Evolutionary conservation across 441 rosid genomes (phyloP), one percentile per base, ranked within the genome.

Genomic region (Euphorbia corollata): DNA sequence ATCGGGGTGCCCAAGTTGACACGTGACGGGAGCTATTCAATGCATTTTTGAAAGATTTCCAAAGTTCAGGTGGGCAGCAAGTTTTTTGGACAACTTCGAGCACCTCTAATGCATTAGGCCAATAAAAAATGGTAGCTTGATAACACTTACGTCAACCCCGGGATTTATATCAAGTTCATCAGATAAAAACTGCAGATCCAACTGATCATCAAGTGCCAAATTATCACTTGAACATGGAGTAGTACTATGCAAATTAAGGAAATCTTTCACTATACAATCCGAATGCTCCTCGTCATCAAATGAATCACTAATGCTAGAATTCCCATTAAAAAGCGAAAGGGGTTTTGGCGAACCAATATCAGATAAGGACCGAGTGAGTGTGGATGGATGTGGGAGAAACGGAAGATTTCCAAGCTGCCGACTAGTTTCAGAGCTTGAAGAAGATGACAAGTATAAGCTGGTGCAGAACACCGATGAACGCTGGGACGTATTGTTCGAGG

Each of bases 131-230:
- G 32, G 32, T 1, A 1, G 32, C 32, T 27, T 27, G 2, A 27
- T 30, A 51, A 48, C 20, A 71, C 91, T 86, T 82, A 89, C 97
- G 70, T 91, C 91, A 67, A 91, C 83, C 76, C 86, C 74, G 63
- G 94, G 97, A 74, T 82, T 91, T 53, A 87, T 80, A 72, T 89
- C 94, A 70, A 91, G 92, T 64, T 89, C 89, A 73, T 89, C 88
- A 59, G 94, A 87, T 59, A 91, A 68, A 78, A 84, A 86, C 72
- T 91, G 94, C 65, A 91, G 80, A 48, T 89, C 94, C 74, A 89
- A 74, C 36, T 89, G 86, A 55, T 87, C 91, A 43, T 86, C 78
- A 16, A 89, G 65, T 68, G 74, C 75, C 18, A 77, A 73, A 77
- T 72, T 61, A 30, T 83, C 86, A 48, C 72, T 79, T 0, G 68